These are phyloP conservation scores for Saposhnikovia divaricata DNA, from an alignment of 129 eudicot genomes.

Conservation along the genomic window DNA sequence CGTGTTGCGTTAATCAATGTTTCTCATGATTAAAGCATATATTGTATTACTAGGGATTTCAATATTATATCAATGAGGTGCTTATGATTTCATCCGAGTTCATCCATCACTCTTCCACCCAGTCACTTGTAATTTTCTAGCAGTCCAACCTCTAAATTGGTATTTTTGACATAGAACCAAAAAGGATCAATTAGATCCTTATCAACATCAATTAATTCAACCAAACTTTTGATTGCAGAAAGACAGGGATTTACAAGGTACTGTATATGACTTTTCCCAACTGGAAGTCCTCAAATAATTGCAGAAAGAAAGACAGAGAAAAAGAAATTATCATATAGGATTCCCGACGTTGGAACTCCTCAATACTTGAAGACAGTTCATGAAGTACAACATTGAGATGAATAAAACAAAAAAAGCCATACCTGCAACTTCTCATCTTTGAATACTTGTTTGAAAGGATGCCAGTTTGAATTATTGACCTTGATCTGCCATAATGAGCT, in stretches of 20 bases:
- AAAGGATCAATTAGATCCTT: not conserved
- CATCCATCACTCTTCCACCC: not conserved
- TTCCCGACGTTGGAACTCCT: not conserved
- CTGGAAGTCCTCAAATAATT: not conserved
- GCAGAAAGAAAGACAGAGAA: not conserved
- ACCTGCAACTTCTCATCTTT: conserved; percentile 11
- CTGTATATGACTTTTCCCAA: not conserved
- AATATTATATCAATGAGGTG: not conserved
- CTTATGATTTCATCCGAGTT: not conserved
- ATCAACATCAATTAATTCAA: not conserved
- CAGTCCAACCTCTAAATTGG: not conserved
- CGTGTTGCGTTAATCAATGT: not conserved
- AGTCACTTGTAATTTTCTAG: not conserved
- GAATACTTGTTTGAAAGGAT: conserved; percentile 9
- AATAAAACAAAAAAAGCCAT: not conserved
- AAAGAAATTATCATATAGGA: not conserved
- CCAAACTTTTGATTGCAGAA: not conserved
- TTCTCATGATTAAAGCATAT: not conserved
- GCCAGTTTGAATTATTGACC: conserved; percentile 13
- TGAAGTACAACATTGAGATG: not conserved
- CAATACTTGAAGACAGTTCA: not conserved
- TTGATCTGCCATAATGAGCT: conserved; percentile 55
- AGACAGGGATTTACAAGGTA: not conserved
- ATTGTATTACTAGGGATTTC: not conserved
- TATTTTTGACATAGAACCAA: not conserved